These are phyloP conservation scores for Carex scoparia DNA, from an alignment of 176 grass and related monocot genomes.

Conservation along the genomic window DNA sequence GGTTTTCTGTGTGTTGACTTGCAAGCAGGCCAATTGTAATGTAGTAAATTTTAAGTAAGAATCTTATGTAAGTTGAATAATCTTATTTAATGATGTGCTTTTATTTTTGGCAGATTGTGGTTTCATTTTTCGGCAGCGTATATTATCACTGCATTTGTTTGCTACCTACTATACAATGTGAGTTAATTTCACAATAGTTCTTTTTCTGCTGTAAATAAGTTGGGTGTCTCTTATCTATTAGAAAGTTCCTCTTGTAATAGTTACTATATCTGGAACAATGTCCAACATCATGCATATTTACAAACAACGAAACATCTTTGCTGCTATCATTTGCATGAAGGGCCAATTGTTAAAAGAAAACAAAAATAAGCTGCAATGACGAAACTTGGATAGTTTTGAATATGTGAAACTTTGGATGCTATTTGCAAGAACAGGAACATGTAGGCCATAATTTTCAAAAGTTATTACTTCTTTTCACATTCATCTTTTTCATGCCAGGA, in stretches of 20 bases:
- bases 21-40: not conserved
- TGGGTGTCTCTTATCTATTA: not conserved
- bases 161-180: slow-evolving; percentile 86
- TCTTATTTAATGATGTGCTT: slow-evolving; percentile 20
- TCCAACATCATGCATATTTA: not conserved
- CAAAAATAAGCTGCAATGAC: not conserved
- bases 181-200: slow-evolving; percentile 31
- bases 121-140: slow-evolving; percentile 92
- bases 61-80: not conserved
- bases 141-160: slow-evolving; percentile 65
- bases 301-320: not conserved
- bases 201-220: not conserved
- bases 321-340: not conserved
- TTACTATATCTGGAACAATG: not conserved
- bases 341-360: not conserved
- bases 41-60: not conserved
- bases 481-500: slow-evolving; percentile 44
- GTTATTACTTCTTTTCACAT: slow-evolving; percentile 3
- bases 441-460: not conserved
- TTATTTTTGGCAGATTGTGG: slow-evolving; percentile 71
- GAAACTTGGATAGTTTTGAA: not conserved
- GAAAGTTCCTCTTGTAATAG: not conserved
- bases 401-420: slow-evolving; percentile 3
- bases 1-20: not conserved
- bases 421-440: not conserved